Percentiles rank a stretch among this genome's conserved stretches.
phyloP scores from a whole-genome alignment of 1,284 basidiomycete species.

The Marasmius tenuissimus region DNA sequence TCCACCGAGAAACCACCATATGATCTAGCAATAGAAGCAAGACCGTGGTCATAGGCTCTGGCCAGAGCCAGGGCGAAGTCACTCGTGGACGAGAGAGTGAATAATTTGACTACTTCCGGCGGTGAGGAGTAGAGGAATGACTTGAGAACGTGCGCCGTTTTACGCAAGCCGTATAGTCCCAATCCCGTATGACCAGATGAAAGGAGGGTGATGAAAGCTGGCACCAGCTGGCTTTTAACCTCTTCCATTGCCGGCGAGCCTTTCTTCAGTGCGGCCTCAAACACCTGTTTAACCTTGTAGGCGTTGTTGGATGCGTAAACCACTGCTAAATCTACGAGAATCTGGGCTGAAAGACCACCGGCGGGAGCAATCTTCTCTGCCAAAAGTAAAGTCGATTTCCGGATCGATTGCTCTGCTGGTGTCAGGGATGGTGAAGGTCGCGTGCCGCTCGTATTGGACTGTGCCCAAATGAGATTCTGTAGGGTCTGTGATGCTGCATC shows the following conservation, averaged over 20 bases:
- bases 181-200: constrained; percentile 34
- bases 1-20: constrained; percentile 56
- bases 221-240: constrained; percentile 46
- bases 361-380: background rate
- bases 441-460: background rate
- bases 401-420: background rate
- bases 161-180: constrained; percentile 65
- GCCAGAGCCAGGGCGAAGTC: constrained; percentile 59
- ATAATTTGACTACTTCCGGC: constrained; percentile 44
- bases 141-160: constrained; percentile 56
- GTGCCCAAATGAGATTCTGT: background rate
- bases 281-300: constrained; percentile 43
- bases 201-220: constrained; percentile 54
- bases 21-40: constrained; percentile 50
- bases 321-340: constrained; percentile 62
- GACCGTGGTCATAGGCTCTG: constrained; percentile 55
- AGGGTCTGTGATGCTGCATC: background rate
- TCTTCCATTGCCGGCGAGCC: constrained; percentile 28
- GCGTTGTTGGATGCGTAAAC: constrained; percentile 48
- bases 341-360: constrained; percentile 24
- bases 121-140: constrained; percentile 55
- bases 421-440: background rate
- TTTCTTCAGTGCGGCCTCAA: constrained; percentile 37
- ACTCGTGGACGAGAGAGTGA: constrained; percentile 52
- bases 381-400: background rate